Evolutionary conservation across 192 early-diverging fungal genomes (phyloP), one percentile per base, ranked within the genome.

Genomic region (Backusella morwellensis): DNA sequence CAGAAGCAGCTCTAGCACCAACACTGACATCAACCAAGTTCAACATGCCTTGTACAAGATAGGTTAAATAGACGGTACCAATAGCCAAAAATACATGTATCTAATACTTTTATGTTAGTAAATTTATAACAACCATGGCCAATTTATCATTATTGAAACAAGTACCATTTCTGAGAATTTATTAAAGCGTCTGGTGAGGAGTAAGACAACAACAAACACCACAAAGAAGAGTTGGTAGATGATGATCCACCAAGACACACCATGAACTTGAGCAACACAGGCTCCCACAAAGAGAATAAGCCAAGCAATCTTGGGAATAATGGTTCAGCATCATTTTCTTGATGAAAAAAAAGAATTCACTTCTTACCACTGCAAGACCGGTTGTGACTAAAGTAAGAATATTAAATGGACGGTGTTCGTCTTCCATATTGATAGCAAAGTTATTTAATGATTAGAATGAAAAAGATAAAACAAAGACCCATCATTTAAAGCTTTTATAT

Each of bases 191-290:
- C 68, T 59, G 0, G 35, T 44, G 2, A 63, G 35, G 7, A 81
- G 68, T 19, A 73, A 35, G 11, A 69, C 23, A 3, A 75, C 54
- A 19, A 75, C 54, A 26, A 59, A 74, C 12, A 75, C 54, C 17
- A 80, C 35, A 72, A 80, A 56, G 7, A 75, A 17, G 12, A 80
- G 70, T 21, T 80, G 72, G 23, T 66, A 81, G 29, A 81, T 72
- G 59, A 81, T 72, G 36, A 77, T 72, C 80, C 80, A 81, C 80
- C 80, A 81, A 19, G 35, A 19, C 1, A 77, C 76, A 66, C 72
- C 68, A 21, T 59, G 14, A 9, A 50, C 9, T 35, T 66, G 47
- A 26, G 19, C 77, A 36, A 74, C 72, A 66, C 80, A 81, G 35
- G 68, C 67, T 35, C 76, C 80, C 21, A 77, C 40, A 77, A 81